phyloP scores from a whole-genome alignment of 2,329 filamentous ascomycete genomes.

The Hypoxylon sp. region DNA sequence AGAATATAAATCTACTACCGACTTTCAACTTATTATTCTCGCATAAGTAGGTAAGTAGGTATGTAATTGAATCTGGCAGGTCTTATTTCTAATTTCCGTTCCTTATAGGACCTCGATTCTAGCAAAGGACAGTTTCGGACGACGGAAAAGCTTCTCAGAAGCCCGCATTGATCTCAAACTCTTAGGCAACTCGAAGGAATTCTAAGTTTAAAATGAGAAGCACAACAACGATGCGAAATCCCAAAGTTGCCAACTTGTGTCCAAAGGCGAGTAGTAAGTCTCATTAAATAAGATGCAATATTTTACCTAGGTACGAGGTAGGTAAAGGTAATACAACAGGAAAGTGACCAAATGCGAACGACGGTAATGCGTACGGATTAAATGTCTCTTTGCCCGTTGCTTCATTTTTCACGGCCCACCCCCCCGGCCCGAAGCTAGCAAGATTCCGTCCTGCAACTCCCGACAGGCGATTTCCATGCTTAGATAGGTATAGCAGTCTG shows the following conservation, averaged over 20 bases:
- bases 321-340: no score
- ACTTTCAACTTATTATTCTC: no score
- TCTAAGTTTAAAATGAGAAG: not conserved
- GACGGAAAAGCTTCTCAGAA: not conserved
- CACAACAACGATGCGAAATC: not conserved
- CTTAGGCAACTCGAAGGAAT: not conserved
- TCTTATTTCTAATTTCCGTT: no score
- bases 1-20: no score
- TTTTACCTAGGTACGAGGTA: no score
- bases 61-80: no score
- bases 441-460: not conserved
- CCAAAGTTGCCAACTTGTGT: not conserved
- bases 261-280: not conserved
- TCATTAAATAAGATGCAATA: not conserved
- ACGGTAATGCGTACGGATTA: not conserved
- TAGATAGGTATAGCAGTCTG: not conserved
- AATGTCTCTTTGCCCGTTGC: not conserved
- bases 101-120: not conserved
- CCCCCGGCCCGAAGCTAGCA: not conserved
- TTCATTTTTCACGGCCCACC: not conserved
- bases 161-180: not conserved
- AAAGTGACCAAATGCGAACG: not conserved
- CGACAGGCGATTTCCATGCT: not conserved
- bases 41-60: no score
- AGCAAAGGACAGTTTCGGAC: not conserved